Conservation (phyloP, 2,329 filamentous ascomycete species). For the Drechslerella coelobrocha region DNA sequence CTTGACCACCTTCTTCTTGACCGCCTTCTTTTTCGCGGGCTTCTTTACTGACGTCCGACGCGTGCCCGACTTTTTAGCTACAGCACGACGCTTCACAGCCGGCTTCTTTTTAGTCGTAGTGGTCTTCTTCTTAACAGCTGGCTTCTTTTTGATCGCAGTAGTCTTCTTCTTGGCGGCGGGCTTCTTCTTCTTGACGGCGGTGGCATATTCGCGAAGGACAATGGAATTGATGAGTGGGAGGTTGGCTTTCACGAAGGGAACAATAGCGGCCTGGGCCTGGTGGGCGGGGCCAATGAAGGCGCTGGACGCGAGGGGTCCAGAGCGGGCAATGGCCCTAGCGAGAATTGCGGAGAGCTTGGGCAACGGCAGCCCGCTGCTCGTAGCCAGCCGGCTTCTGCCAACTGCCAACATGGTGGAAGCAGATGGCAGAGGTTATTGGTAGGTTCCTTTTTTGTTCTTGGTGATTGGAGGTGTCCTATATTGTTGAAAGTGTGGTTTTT, state of each 20-base stretch:
- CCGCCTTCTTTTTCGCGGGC: conserved; percentile 13
- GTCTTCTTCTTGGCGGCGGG: conserved; percentile 18
- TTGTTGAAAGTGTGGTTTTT: conserved; percentile 21
- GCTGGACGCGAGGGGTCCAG: conserved; percentile 40
- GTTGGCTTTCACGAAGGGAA: conserved; percentile 49
- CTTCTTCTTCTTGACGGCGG: conserved; percentile 33
- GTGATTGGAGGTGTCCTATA: conserved; percentile 3
- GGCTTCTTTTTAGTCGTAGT: conserved; percentile 20
- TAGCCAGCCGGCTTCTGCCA: conserved; percentile 44
- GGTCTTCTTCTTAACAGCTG: conserved; percentile 12
- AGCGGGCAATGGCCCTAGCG: conserved; percentile 41
- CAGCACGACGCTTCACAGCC: conserved; percentile 21
- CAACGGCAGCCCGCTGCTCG: conserved; percentile 34
- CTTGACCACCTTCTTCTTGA: conserved; percentile 25
- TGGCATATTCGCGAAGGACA: conserved; percentile 43
- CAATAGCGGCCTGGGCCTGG: conserved; percentile 26
- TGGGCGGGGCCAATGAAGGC: conserved; percentile 24
- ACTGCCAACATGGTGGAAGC: conserved; percentile 39
- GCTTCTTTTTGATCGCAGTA: conserved; percentile 22
- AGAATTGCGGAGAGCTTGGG: conserved; percentile 43
- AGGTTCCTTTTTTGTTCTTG: conserved; percentile 5
- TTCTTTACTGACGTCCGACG: conserved; percentile 31
- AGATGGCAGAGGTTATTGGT: conserved; percentile 2
- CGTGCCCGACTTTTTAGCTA: conserved; percentile 42
- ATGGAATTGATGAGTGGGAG: conserved; percentile 34